Percentiles rank a stretch among this genome's conserved stretches.
These are phyloP conservation scores for Sporisorium exsertum DNA, from an alignment of 1,284 basidiomycete genomes.

Conservation along the genomic window DNA sequence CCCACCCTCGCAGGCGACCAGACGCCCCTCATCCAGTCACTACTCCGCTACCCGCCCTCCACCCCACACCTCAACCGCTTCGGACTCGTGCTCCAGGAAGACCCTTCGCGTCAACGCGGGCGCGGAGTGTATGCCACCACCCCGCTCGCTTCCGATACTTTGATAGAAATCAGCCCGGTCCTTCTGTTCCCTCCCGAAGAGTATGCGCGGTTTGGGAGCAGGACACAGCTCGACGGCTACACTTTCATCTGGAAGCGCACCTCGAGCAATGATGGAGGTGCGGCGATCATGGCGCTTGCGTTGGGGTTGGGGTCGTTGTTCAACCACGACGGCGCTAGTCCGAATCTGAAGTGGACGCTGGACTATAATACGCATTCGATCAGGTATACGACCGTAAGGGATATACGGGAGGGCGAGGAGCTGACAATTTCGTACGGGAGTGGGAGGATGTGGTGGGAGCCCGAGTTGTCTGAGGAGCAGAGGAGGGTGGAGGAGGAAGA, in stretches of 20 bases:
- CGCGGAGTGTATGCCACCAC: conserved; percentile 57
- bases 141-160: conserved; percentile 72
- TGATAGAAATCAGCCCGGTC: conserved; percentile 88
- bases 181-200: conserved; percentile 78
- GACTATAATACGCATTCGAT: conserved; percentile 75
- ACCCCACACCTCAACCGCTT: conserved; percentile 58
- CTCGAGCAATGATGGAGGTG: not conserved
- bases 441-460: conserved; percentile 67
- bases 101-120: conserved; percentile 43
- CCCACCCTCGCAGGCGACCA: conserved; percentile 17
- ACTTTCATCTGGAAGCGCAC: conserved; percentile 81
- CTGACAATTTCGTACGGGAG: conserved; percentile 81
- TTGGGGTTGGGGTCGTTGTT: conserved; percentile 86
- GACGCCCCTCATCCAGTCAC: conserved; percentile 15
- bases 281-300: conserved; percentile 79
- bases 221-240: conserved; percentile 84
- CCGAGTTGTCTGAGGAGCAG: conserved; percentile 11
- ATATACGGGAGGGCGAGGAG: conserved; percentile 77
- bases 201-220: conserved; percentile 54
- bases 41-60: conserved; percentile 28
- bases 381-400: conserved; percentile 75
- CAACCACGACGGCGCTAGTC: conserved; percentile 73
- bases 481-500: conserved; percentile 12
- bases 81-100: conserved; percentile 35
- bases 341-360: conserved; percentile 79